These are phyloP conservation scores for Meyerozyma carpophila DNA, from an alignment of 1,139 yeast genomes.

Conservation along the genomic window DNA sequence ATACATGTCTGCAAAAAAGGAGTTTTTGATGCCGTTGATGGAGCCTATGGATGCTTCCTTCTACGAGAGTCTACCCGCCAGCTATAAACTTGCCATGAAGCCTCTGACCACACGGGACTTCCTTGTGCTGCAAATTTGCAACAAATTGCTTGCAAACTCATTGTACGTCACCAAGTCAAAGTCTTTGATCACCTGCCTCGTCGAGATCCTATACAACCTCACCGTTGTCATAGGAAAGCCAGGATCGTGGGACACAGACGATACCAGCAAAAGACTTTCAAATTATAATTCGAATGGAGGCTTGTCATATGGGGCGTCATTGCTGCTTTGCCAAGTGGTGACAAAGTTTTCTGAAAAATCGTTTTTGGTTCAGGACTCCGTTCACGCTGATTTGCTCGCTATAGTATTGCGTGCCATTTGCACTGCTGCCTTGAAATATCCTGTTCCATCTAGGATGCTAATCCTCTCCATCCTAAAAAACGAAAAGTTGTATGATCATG, in stretches of 20 bases:
- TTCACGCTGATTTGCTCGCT: slow-evolving; percentile 56
- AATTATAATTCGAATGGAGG: slow-evolving; percentile 39
- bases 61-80: slow-evolving; percentile 44
- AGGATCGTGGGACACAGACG: slow-evolving; percentile 15
- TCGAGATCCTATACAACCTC: slow-evolving; percentile 56
- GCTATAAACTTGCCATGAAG: slow-evolving; percentile 31
- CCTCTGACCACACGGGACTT: slow-evolving; percentile 59
- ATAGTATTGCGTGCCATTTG: slow-evolving; percentile 50
- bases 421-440: slow-evolving; percentile 44
- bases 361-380: slow-evolving; percentile 38
- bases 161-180: slow-evolving; percentile 4
- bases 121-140: slow-evolving; percentile 47
- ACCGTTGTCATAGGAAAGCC: slow-evolving; percentile 33
- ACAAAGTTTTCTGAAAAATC: slow-evolving; percentile 35
- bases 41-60: slow-evolving; percentile 33
- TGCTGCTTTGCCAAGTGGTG: slow-evolving; percentile 51
- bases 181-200: slow-evolving; percentile 39
- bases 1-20: slow-evolving; percentile 50
- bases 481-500: slow-evolving; percentile 29
- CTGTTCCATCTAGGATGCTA: slow-evolving; percentile 49
- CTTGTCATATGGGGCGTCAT: slow-evolving; percentile 56
- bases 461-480: slow-evolving; percentile 50
- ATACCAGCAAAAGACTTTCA: slow-evolving; percentile 21
- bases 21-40: slow-evolving; percentile 31
- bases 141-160: slow-evolving; percentile 16